Evolutionary conservation across 371 early-diverging fungal species (phyloP).

Genomic region (Cokeromyces recurvatus): DNA sequence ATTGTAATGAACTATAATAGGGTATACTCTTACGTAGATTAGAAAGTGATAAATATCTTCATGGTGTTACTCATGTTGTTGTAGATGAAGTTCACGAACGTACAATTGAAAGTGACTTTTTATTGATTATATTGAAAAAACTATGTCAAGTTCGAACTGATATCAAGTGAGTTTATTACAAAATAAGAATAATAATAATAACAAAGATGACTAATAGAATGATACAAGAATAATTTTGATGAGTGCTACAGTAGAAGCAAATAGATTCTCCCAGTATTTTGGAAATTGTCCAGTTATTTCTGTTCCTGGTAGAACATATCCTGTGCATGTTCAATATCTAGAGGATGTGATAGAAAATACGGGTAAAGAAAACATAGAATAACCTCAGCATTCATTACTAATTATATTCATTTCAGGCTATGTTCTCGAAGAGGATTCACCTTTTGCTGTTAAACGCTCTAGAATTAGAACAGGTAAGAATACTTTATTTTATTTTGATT

Average conservation of each 20-base stretch:
- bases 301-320: constrained; percentile 81
- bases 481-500: neutral
- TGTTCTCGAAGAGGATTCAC: constrained; percentile 55
- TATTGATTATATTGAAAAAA: constrained; percentile 61
- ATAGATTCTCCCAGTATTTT: constrained; percentile 68
- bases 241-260: constrained; percentile 80
- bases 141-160: constrained; percentile 49
- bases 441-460: constrained; percentile 33
- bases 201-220: too few relatives aligned
- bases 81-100: constrained; percentile 91
- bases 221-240: constrained; percentile 69
- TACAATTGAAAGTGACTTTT: constrained; percentile 77
- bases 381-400: too few relatives aligned
- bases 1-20: constrained; percentile 10
- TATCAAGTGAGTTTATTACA: constrained; percentile 61
- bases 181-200: too few relatives aligned
- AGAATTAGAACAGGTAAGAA: constrained; percentile 1
- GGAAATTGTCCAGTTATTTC: constrained; percentile 57
- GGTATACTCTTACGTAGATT: constrained; percentile 72
- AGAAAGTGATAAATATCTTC: constrained; percentile 55
- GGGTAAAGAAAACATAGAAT: constrained; percentile 11
- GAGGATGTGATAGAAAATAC: constrained; percentile 70
- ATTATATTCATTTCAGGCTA: constrained; percentile 44
- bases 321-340: constrained; percentile 67
- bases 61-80: constrained; percentile 65